Percentiles rank a stretch among this genome's conserved stretches.
phyloP scores from a whole-genome alignment of 345 rosid genomes.

The Populus alba region DNA sequence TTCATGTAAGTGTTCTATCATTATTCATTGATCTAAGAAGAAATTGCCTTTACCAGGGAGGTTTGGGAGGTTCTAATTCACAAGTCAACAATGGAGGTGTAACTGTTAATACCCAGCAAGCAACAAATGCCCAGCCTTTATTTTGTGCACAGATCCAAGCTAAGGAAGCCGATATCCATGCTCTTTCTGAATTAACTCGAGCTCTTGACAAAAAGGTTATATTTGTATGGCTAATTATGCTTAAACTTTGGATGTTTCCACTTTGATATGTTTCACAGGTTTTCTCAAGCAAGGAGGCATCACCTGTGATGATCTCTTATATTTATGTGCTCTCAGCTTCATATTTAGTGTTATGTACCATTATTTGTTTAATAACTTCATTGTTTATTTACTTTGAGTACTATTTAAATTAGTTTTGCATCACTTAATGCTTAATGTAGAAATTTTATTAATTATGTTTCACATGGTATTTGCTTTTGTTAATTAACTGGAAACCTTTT shows the following conservation, averaged over 20 bases:
- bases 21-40: neutral
- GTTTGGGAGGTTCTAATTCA: constrained; percentile 36
- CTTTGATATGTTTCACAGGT: neutral
- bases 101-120: constrained; percentile 24
- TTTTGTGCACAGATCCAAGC: constrained; percentile 28
- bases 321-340: constrained; percentile 1
- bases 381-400: neutral
- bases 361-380: neutral
- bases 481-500: neutral
- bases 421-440: neutral
- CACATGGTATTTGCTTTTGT: neutral
- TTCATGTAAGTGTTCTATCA: neutral
- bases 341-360: neutral
- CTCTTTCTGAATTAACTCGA: constrained; percentile 31
- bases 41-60: constrained; percentile 31
- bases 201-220: constrained; percentile 35
- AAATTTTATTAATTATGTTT: neutral
- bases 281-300: neutral
- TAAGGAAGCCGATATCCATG: constrained; percentile 31
- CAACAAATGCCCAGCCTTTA: constrained; percentile 15
- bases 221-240: constrained; percentile 10
- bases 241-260: constrained; percentile 1
- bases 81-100: constrained; percentile 41
- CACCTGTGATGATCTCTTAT: neutral
- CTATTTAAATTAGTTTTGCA: neutral